These are phyloP conservation scores for Candida sojae DNA, from an alignment of 1,139 yeast species.

Conservation along the genomic window DNA sequence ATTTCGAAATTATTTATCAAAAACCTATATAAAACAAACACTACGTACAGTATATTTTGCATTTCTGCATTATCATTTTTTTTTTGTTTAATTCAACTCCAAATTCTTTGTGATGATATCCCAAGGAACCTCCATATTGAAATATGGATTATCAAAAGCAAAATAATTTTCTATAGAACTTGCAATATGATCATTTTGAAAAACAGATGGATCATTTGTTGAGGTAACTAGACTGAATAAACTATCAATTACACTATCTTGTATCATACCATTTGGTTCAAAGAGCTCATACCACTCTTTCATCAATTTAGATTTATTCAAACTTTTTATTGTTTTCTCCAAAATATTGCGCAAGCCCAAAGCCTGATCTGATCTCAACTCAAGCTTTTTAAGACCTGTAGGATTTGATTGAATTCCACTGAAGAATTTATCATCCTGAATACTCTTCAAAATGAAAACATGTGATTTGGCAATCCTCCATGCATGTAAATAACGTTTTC, in stretches of 20 bases:
- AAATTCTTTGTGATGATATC: slow-evolving; percentile 4
- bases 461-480: slow-evolving; percentile 43
- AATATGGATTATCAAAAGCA: slow-evolving; percentile 16
- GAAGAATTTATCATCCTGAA: slow-evolving; percentile 24
- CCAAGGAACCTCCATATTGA: slow-evolving; percentile 12
- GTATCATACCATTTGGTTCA: slow-evolving; percentile 6
- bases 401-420: not conserved
- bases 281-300: slow-evolving; percentile 9
- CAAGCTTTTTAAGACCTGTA: slow-evolving; percentile 14
- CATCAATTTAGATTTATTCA: slow-evolving; percentile 6
- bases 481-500: slow-evolving; percentile 41
- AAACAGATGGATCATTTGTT: slow-evolving; percentile 13
- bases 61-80: too few species aligned
- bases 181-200: slow-evolving; percentile 12
- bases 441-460: slow-evolving; percentile 24
- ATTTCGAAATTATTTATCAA: slow-evolving; percentile 20
- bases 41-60: not conserved
- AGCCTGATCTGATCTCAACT: slow-evolving; percentile 12
- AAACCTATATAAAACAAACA: slow-evolving; percentile 7
- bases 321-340: slow-evolving; percentile 2
- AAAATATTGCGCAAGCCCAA: slow-evolving; percentile 5
- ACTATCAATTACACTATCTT: slow-evolving; percentile 5
- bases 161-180: slow-evolving; percentile 13
- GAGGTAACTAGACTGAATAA: slow-evolving; percentile 8
- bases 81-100: slow-evolving; percentile 1